phyloP scores from a whole-genome alignment of 306 rosid genomes.

The Fagus sylvatica region DNA sequence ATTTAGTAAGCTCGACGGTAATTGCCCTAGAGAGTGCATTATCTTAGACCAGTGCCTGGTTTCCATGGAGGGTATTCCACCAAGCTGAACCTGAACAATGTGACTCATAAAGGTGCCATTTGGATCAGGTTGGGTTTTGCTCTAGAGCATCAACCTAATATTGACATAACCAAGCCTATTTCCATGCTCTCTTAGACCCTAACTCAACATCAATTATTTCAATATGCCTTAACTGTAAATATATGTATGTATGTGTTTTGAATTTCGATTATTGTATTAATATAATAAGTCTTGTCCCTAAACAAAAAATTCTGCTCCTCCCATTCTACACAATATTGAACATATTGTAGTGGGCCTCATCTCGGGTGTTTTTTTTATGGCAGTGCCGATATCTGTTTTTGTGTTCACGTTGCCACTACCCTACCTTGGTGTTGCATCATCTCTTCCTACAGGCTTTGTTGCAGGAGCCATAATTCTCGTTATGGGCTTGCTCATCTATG shows the following conservation, averaged over 20 bases:
- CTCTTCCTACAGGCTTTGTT: slow-evolving; percentile 78
- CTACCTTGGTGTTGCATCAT: slow-evolving; percentile 66
- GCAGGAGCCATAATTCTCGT: slow-evolving; percentile 69
- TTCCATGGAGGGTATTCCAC: neutral
- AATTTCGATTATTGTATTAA: no score
- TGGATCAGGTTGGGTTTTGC: neutral
- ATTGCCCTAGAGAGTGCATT: neutral
- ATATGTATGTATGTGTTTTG: no score
- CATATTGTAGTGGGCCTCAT: neutral
- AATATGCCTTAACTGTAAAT: neutral
- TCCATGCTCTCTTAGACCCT: neutral
- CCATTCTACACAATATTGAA: neutral
- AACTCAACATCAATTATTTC: neutral
- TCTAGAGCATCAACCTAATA: neutral
- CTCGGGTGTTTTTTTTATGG: slow-evolving; percentile 32
- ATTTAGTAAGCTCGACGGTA: neutral
- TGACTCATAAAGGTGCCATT: neutral
- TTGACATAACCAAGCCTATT: neutral
- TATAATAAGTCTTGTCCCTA: no score
- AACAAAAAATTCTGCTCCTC: no score
- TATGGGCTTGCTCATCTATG: slow-evolving; percentile 66
- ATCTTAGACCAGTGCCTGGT: slow-evolving; percentile 4
- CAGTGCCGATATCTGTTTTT: slow-evolving; percentile 81
- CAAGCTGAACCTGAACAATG: neutral
- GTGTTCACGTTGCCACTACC: slow-evolving; percentile 86